These are phyloP conservation scores for Mycena kentingensis DNA, from an alignment of 768 basidiomycete genomes.

Conservation along the genomic window DNA sequence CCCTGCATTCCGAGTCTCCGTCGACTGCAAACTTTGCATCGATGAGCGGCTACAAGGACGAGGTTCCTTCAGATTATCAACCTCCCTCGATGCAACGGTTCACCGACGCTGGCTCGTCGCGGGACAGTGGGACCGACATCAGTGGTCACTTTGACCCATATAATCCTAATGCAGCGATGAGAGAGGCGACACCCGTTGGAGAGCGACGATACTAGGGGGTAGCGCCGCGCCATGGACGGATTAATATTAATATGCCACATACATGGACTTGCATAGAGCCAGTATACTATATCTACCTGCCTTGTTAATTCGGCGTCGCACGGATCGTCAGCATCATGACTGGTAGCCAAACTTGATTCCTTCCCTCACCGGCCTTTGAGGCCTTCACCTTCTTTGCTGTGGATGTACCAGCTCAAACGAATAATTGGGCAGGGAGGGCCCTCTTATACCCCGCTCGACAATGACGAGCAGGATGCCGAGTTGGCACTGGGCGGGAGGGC, in stretches of 20 bases:
- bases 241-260: too few relatives aligned
- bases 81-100: conserved; percentile 15
- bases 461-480: not conserved
- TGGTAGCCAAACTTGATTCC: not conserved
- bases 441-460: conserved; percentile 8
- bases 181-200: not conserved
- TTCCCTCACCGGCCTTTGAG: not conserved
- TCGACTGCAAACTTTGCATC: conserved; percentile 5
- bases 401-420: conserved; percentile 15
- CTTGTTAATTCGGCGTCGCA: not conserved
- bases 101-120: conserved; percentile 5
- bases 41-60: conserved; percentile 8
- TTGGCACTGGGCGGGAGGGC: not conserved
- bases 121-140: conserved; percentile 6
- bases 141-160: conserved; percentile 20
- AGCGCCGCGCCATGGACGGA: too few relatives aligned
- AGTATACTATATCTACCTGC: not conserved
- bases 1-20: conserved; percentile 1
- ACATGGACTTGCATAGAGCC: too few relatives aligned
- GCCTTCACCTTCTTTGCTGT: not conserved
- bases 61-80: conserved; percentile 1
- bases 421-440: conserved; percentile 12
- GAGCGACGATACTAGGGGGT: not conserved
- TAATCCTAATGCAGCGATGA: conserved; percentile 7
- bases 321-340: not conserved